Evolutionary conservation across 208 protist species (phyloP).

Genomic region (Trypanosoma melophagium): DNA sequence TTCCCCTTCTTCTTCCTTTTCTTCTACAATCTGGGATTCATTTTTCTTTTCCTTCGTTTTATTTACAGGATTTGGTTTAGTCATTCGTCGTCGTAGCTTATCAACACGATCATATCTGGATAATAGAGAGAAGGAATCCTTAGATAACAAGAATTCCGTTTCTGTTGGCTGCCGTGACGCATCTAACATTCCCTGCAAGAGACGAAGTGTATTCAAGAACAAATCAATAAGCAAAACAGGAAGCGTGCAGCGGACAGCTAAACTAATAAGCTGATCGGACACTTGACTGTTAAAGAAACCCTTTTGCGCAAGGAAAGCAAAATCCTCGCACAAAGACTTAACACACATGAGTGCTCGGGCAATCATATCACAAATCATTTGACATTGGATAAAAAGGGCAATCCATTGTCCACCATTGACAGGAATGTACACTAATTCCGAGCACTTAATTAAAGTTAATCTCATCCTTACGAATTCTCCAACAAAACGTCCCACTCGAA

Average conservation of each 20-base stretch:
- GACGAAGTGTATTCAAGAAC: constrained; percentile 83
- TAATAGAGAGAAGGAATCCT: constrained; percentile 83
- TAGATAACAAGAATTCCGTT: constrained; percentile 62
- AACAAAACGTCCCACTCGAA: constrained; percentile 86
- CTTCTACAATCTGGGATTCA: constrained; percentile 17
- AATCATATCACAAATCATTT: constrained; percentile 89
- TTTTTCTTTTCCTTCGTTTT: constrained; percentile 20
- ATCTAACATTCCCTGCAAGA: constrained; percentile 84
- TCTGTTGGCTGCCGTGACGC: constrained; percentile 44
- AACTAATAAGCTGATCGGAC: constrained; percentile 70
- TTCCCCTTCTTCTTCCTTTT: constrained; percentile 33
- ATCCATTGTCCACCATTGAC: constrained; percentile 77
- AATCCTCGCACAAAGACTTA: constrained; percentile 88
- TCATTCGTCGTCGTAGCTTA: constrained; percentile 73
- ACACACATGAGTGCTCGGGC: constrained; percentile 76
- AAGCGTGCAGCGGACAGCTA: constrained; percentile 70
- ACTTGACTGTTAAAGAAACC: constrained; percentile 89
- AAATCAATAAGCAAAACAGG: constrained; percentile 86
- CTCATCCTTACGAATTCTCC: constrained; percentile 90
- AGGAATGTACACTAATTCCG: constrained; percentile 86
- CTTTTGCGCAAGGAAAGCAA: constrained; percentile 86
- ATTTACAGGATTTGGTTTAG: constrained; percentile 5
- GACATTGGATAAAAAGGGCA: constrained; percentile 87
- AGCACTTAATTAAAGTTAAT: constrained; percentile 84
- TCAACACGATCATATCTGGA: constrained; percentile 85